Base-by-base conservation (phyloP, 805 yeast genomes). In the Kodamaea sagamina region DNA sequence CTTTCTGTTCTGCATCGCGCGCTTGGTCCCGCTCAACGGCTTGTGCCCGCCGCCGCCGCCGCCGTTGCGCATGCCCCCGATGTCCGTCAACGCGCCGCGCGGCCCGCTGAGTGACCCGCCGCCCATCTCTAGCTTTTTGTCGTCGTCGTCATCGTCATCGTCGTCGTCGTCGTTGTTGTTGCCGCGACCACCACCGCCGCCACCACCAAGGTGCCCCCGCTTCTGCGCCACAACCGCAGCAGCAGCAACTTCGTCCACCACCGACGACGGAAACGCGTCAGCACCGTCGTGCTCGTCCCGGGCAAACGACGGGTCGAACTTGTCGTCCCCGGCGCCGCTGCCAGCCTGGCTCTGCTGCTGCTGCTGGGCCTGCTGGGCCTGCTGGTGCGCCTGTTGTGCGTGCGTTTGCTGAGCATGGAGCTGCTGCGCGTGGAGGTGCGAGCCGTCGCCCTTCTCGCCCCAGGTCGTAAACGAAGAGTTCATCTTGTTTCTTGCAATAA, bases 1-100 rank as follows among this genome's bases (percentile, higher is more conserved):
- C 47, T 80, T 82, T 57, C 97, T 74, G 69, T 90, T 90, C 65
- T 90, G 97, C 6, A 84, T 89, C 1, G 97, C 97, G 49, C 97
- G 79, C 62, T 87, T 88, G 31, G 93, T 79, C 44, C 74, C 76
- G 16, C 82, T 74, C 32, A 42, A 36, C 13, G 40, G 34, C 38
- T 42, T 42, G 40, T 41, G 84, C 66, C 12, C 76, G 74, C 43
- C 78, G 62, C 31, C 40, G 7, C 31, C 17, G 4, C 37, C 37
- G 10, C 32, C 36, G n/a, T 26, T 21, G 32, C 28, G 42, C 32
- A 37, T 17, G 6, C 39, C 42, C 3, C 42, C 44, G 17, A 40
- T 40, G 12, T 40, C 43, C 3, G 43, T 40, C 44, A 41, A 41
- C 17, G 44, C 40, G 15, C 44, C 40, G 9, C 32, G 29, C 10